Conservation (phyloP, 495 filamentous ascomycete genomes). For the Neurospora pannonica region DNA sequence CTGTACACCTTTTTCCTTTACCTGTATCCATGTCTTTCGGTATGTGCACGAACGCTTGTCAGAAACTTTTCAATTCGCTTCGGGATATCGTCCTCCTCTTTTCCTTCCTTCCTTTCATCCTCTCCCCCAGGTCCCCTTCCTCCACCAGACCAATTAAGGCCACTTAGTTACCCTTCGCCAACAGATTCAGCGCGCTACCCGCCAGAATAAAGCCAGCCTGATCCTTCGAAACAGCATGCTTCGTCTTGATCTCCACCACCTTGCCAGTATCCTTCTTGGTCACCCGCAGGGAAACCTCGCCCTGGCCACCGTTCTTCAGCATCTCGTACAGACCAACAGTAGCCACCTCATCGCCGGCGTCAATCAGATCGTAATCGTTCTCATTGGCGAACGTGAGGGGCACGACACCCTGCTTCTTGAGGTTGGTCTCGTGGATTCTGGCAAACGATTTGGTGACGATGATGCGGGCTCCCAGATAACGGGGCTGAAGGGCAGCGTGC, state of each 20-base stretch:
- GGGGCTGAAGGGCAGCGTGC: slow-evolving; percentile 92
- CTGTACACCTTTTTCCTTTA: background rate
- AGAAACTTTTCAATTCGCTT: background rate
- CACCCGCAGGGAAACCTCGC: slow-evolving; percentile 61
- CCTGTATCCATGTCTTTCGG: background rate
- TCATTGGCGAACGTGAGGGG: slow-evolving; percentile 81
- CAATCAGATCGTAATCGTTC: slow-evolving; percentile 75
- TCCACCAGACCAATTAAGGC: background rate
- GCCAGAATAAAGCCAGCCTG: slow-evolving; percentile 87
- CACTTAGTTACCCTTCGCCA: slow-evolving; percentile 42
- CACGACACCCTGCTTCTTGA: slow-evolving; percentile 98
- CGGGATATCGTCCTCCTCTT: background rate
- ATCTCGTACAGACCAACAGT: slow-evolving; percentile 79
- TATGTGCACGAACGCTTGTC: background rate
- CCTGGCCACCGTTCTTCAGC: slow-evolving; percentile 66
- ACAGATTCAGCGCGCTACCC: slow-evolving; percentile 84
- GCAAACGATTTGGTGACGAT: slow-evolving; percentile 90
- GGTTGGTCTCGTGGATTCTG: slow-evolving; percentile 95
- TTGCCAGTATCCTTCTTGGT: slow-evolving; percentile 53
- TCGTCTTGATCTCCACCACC: slow-evolving; percentile 49
- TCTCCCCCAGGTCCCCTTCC: background rate
- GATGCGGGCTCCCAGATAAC: slow-evolving; percentile 81
- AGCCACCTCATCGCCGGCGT: slow-evolving; percentile 68
- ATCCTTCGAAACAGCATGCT: slow-evolving; percentile 76
- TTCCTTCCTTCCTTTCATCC: background rate